These are phyloP conservation scores for Globisporangium rhizosaccharum DNA, from an alignment of 352 stramenopile genomes.

Conservation along the genomic window DNA sequence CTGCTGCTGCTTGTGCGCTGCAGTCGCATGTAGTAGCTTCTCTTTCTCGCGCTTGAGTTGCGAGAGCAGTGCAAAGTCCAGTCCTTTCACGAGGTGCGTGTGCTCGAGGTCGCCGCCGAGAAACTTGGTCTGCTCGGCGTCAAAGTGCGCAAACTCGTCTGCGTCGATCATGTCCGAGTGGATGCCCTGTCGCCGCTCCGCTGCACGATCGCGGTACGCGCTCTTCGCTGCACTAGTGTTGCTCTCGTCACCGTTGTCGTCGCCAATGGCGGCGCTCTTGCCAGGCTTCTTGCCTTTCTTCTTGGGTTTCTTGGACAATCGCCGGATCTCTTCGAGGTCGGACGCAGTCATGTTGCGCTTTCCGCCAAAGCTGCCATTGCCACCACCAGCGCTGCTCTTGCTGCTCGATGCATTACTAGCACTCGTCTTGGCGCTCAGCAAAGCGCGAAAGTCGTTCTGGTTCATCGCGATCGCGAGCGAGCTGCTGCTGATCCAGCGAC, in stretches of 20 bases:
- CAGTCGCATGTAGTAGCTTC: conserved; percentile 33
- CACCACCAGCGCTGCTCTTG: conserved; percentile 8
- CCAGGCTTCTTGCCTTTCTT: conserved; percentile 43
- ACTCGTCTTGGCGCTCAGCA: conserved; percentile 33
- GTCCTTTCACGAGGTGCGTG: conserved; percentile 85
- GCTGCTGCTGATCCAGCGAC: too few relatives aligned
- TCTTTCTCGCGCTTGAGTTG: conserved; percentile 82
- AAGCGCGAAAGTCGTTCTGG: conserved; percentile 71
- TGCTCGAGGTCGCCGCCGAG: conserved; percentile 77
- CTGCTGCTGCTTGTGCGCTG: conserved; percentile 19
- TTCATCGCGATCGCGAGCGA: conserved; percentile 33
- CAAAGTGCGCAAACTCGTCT: conserved; percentile 44
- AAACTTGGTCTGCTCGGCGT: conserved; percentile 81
- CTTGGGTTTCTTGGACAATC: conserved; percentile 60
- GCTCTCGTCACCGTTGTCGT: conserved; percentile 2
- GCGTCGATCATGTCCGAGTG: conserved; percentile 40
- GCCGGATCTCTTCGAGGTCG: conserved; percentile 41
- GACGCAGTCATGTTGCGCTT: conserved; percentile 51
- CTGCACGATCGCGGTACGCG: conserved; percentile 59
- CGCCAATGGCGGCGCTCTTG: conserved; percentile 13
- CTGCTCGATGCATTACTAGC: conserved; percentile 3
- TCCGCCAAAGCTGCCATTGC: conserved; percentile 28
- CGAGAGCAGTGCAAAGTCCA: conserved; percentile 85
- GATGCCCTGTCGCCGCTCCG: conserved; percentile 41
- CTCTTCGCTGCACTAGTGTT: conserved; percentile 2